Evolutionary conservation across 2,329 filamentous ascomycete genomes (phyloP), one percentile per base, ranked within the genome.

Genomic region (Pseudomassariella vexata): DNA sequence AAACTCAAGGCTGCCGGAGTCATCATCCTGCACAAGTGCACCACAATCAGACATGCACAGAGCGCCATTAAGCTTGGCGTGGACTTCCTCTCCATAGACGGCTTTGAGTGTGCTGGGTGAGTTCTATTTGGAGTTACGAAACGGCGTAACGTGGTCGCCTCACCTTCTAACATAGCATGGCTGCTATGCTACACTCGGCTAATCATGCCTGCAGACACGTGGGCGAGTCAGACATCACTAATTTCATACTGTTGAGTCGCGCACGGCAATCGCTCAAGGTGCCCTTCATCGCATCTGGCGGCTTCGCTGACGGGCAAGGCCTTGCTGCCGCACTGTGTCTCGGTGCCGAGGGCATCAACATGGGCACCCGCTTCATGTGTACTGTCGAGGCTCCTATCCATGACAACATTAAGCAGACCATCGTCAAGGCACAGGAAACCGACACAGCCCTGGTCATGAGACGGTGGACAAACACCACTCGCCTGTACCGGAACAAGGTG

Each of bases 351-450:
- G 92, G 92, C 41, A 81, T 96, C 64, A 98, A 98, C 65, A 98
- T 98, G 92, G 92, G 92, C 36, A 98, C 92, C 8, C 73, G 92
- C 24, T 98, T 96, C 68, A 94, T 98, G 85, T 90, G 84, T 66
- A 96, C 92, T 1, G 70, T 90, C 26, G 92, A 96, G 62, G 81
- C 89, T 11, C 92, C 92, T 1, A 85, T 98, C 42, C 92, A 98
- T 63, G 57, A 77, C 29, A 94, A 94, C 46, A 87, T 98, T 67
- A 98, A 98, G 73, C 73, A 94, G 59, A 73, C 84, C 46, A 98
- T 98, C 51, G 88, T 95, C 30, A 73, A 78, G 34, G 85, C 89
- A 2, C 73, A 87, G 42, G 92, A 98, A 70, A 88, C 84, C 15
- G 87, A 96, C 59, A 98, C 92, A 0, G 79, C 88, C 45, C 72